These are phyloP conservation scores for Stygiomarasmius scandens DNA, from an alignment of 1,284 basidiomycete genomes.

Conservation along the genomic window DNA sequence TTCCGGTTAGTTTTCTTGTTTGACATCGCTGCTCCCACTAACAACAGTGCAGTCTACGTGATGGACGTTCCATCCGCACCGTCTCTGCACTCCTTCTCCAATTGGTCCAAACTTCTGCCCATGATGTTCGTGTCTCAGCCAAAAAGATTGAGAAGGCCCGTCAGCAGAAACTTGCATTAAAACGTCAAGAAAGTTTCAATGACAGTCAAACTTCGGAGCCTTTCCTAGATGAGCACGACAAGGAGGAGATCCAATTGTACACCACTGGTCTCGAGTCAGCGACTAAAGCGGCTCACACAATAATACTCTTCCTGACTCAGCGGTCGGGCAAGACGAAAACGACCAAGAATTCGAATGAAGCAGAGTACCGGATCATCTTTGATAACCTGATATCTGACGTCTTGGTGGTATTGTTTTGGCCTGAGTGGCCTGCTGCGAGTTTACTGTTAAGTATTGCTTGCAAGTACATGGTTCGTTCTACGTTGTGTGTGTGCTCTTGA, in stretches of 20 bases:
- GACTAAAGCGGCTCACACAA: slow-evolving; percentile 80
- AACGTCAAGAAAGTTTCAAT: slow-evolving; percentile 57
- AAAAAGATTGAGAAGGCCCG: slow-evolving; percentile 62
- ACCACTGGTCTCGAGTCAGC: slow-evolving; percentile 73
- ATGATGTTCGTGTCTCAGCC: slow-evolving; percentile 72
- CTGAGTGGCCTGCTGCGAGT: slow-evolving; percentile 95
- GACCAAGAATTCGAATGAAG: slow-evolving; percentile 87
- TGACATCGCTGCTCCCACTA: not conserved
- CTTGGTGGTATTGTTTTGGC: slow-evolving; percentile 87
- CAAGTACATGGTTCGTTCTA: slow-evolving; percentile 74
- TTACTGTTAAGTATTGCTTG: slow-evolving; percentile 78
- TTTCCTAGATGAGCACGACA: slow-evolving; percentile 67
- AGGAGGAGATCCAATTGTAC: slow-evolving; percentile 73
- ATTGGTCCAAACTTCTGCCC: slow-evolving; percentile 92
- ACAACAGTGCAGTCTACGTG: slow-evolving; percentile 57
- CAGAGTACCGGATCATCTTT: slow-evolving; percentile 89
- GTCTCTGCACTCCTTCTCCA: slow-evolving; percentile 92
- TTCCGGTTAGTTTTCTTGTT: slow-evolving; percentile 62
- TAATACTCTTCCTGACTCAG: slow-evolving; percentile 84
- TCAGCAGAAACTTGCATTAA: slow-evolving; percentile 61
- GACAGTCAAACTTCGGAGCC: slow-evolving; percentile 40
- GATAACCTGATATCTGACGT: slow-evolving; percentile 90
- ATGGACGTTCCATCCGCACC: slow-evolving; percentile 86
- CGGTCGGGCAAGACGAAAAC: slow-evolving; percentile 82
- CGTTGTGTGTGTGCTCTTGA: not conserved